Evolutionary conservation across 495 filamentous ascomycete species (phyloP).

Genomic region (Cladorrhinum samala): DNA sequence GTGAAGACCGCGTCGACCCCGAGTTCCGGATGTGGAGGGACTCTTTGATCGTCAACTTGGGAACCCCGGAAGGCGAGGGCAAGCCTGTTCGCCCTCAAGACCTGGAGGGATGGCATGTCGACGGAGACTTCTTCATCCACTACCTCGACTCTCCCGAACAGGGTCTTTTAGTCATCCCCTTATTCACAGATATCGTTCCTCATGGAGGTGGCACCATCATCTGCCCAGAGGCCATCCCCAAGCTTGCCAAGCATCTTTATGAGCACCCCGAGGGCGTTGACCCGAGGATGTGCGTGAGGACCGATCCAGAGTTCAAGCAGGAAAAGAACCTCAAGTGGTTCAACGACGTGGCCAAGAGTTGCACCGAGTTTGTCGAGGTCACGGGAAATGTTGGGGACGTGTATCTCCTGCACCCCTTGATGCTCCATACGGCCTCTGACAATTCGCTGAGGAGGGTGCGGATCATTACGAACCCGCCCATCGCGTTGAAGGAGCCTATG

Average conservation of each 20-base stretch:
- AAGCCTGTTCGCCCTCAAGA: conserved; percentile 43
- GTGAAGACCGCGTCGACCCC: conserved; percentile 50
- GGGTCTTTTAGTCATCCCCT: conserved; percentile 60
- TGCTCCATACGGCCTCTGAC: conserved; percentile 59
- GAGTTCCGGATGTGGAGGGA: conserved; percentile 57
- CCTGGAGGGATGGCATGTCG: conserved; percentile 64
- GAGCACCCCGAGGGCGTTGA: conserved; percentile 64
- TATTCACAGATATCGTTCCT: conserved; percentile 59
- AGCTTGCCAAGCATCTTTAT: conserved; percentile 54
- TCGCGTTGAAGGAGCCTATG: conserved; percentile 58
- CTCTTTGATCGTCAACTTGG: conserved; percentile 68
- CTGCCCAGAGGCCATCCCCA: conserved; percentile 52
- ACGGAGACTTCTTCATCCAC: conserved; percentile 73
- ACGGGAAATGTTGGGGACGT: conserved; percentile 62
- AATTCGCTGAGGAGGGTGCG: conserved; percentile 54
- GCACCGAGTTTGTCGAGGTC: conserved; percentile 56
- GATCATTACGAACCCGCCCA: conserved; percentile 69
- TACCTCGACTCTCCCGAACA: conserved; percentile 71
- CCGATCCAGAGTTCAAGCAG: conserved; percentile 32
- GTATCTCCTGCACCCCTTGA: conserved; percentile 65
- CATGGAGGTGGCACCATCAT: conserved; percentile 65
- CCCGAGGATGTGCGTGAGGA: conserved; percentile 57
- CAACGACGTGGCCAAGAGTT: conserved; percentile 38
- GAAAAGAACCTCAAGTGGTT: conserved; percentile 50
- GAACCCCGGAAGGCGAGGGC: conserved; percentile 49